These are phyloP conservation scores for Alternaria consortialis DNA, from an alignment of 2,329 filamentous ascomycete species.

Conservation along the genomic window DNA sequence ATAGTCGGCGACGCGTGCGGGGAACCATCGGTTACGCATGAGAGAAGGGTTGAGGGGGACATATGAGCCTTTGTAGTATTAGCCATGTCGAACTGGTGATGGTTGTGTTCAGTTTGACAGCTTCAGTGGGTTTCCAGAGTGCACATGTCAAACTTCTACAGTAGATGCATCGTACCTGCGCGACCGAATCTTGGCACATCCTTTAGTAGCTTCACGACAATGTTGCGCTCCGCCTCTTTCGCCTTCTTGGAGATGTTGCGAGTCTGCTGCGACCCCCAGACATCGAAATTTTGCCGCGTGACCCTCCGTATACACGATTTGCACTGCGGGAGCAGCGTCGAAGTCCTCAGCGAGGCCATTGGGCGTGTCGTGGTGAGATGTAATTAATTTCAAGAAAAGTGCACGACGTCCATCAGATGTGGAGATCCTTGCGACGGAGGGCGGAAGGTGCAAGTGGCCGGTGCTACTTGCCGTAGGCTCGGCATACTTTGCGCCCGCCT, in stretches of 20 bases:
- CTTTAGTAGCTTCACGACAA: conserved; percentile 62
- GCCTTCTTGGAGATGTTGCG: conserved; percentile 58
- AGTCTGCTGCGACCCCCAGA: conserved; percentile 48
- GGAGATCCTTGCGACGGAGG: conserved; percentile 39
- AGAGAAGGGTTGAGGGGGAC: conserved; percentile 61
- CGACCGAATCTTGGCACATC: conserved; percentile 63
- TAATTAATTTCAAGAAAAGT: conserved; percentile 21
- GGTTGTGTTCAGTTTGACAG: conserved; percentile 1
- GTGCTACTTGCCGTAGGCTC: conserved; percentile 29
- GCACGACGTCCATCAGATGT: conserved; percentile 29
- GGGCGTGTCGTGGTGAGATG: conserved; percentile 25
- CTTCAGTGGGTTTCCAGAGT: not conserved
- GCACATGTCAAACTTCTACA: conserved; percentile 1
- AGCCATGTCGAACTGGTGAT: conserved; percentile 19
- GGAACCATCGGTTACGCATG: conserved; percentile 66
- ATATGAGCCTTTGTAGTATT: conserved; percentile 57
- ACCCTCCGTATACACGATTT: conserved; percentile 49
- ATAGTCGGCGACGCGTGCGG: conserved; percentile 62
- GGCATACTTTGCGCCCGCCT: conserved; percentile 30
- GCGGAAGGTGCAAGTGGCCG: conserved; percentile 30
- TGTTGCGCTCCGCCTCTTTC: conserved; percentile 51
- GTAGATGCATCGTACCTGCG: conserved; percentile 38
- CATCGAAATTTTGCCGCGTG: conserved; percentile 41
- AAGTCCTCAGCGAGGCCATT: conserved; percentile 47
- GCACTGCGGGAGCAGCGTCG: conserved; percentile 51